Evolutionary conservation across 805 yeast genomes (phyloP), one percentile per base, ranked within the genome.

Genomic region (Lachancea fermentati): DNA sequence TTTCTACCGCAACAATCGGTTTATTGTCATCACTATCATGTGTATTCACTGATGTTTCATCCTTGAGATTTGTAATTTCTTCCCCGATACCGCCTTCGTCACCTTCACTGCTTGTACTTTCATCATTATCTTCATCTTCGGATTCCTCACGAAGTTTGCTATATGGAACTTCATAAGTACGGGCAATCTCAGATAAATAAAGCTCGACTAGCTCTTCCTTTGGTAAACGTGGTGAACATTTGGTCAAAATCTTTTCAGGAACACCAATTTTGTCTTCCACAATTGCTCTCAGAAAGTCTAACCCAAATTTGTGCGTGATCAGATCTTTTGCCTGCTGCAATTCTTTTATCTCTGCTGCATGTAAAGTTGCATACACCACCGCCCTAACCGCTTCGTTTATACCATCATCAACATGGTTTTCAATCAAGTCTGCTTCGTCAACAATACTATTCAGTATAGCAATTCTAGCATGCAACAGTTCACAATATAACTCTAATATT

Each of bases 401-500:
- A n/a, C 83, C 66, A 36, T 60, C 62, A 9, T 57, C 62, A 28
- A 43, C 50, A 37, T 62, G 65, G 5, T 54, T 46, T n/a, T 56
- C 47, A 2, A 55, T 54, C 15, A 60, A 43, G n/a, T 48, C 51
- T 2, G 60, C 63, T 17, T 65, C 62, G 34, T 67, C 57, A 15
- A 53, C 46, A 11, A 61, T 55, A 34, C 68, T 76, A 17, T 73
- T 73, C 19, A 87, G 55, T 16, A 85, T 66, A 12, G 79, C 72
- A 9, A 83, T 73, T 42, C 96, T 68, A 0, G 96, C 95, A 35
- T 83, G 70, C 15, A 85, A 58, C 3, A 87, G 66, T 60, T 88
- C 96, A 54, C 95, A 81, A 57, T 85, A 85, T 14, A 88, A 65
- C 60, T 88, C 96, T 34, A 87, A 61, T 34, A 76, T 75, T 58